Evolutionary conservation across 2,329 filamentous ascomycete species (phyloP).

Genomic region (Lasiodiplodia theobromae): DNA sequence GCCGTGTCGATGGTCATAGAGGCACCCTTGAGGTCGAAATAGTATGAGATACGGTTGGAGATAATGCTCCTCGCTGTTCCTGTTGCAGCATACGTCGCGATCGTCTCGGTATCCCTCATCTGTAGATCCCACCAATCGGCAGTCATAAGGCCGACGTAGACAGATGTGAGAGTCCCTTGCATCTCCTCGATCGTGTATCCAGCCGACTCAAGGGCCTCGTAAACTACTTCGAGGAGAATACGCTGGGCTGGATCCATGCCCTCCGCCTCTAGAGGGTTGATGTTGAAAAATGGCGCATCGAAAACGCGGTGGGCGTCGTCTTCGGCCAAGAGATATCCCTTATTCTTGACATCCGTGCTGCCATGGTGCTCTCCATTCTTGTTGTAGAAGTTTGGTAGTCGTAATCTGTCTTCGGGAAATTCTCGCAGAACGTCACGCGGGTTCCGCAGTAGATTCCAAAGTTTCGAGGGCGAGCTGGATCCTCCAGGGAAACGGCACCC

Average conservation of each 20-base stretch:
- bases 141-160: constrained; percentile 33
- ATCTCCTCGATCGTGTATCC: constrained; percentile 30
- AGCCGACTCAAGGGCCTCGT: constrained; percentile 33
- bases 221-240: constrained; percentile 33
- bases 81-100: constrained; percentile 32
- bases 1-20: constrained; percentile 40
- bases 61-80: constrained; percentile 35
- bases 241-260: constrained; percentile 38
- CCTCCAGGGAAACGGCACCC: constrained; percentile 47
- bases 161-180: constrained; percentile 29
- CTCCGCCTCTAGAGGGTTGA: constrained; percentile 39
- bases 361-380: constrained; percentile 23
- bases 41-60: constrained; percentile 40
- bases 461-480: constrained; percentile 39
- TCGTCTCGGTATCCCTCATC: constrained; percentile 33
- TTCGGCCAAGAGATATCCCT: constrained; percentile 34
- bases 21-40: constrained; percentile 40
- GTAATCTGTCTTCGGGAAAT: constrained; percentile 39
- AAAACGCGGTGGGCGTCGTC: constrained; percentile 35
- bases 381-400: constrained; percentile 32
- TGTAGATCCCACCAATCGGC: constrained; percentile 32
- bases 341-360: constrained; percentile 2
- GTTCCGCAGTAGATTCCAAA: constrained; percentile 44
- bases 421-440: constrained; percentile 40
- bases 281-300: constrained; percentile 43